These are phyloP conservation scores for Zygosaccharomyces bisporus DNA, from an alignment of 805 yeast genomes.

Conservation along the genomic window DNA sequence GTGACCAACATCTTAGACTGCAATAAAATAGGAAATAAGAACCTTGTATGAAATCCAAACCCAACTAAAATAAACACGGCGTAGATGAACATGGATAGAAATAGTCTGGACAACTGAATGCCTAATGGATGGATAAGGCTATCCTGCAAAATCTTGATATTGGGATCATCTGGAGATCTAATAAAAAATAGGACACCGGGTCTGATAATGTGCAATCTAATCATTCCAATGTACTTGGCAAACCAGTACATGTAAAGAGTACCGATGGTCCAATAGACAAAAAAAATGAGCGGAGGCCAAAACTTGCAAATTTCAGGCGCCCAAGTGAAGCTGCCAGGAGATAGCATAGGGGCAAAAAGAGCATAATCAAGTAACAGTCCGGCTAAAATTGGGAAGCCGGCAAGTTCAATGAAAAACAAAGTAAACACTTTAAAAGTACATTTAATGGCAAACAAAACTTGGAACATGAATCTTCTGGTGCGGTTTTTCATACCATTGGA, in stretches of 20 bases:
- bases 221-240: constrained; percentile 83
- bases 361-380: constrained; percentile 75
- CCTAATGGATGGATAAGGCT: constrained; percentile 73
- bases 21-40: constrained; percentile 40
- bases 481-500: constrained; percentile 31
- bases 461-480: constrained; percentile 48
- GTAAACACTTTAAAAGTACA: constrained; percentile 70
- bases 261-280: constrained; percentile 63
- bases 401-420: constrained; percentile 72
- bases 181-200: constrained; percentile 89
- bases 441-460: constrained; percentile 49
- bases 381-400: constrained; percentile 83
- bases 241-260: constrained; percentile 83
- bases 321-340: constrained; percentile 19
- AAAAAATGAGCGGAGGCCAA: constrained; percentile 28
- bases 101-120: constrained; percentile 69
- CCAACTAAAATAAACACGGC: constrained; percentile 69
- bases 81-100: constrained; percentile 70
- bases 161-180: constrained; percentile 92
- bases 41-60: constrained; percentile 61
- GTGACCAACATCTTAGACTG: constrained; percentile 23
- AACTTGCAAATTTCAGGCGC: constrained; percentile 22
- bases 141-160: constrained; percentile 79
- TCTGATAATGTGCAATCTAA: constrained; percentile 65
- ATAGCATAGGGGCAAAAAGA: constrained; percentile 34